Conservation (phyloP, 768 basidiomycete genomes). For the Leccinum subgranulosum region DNA sequence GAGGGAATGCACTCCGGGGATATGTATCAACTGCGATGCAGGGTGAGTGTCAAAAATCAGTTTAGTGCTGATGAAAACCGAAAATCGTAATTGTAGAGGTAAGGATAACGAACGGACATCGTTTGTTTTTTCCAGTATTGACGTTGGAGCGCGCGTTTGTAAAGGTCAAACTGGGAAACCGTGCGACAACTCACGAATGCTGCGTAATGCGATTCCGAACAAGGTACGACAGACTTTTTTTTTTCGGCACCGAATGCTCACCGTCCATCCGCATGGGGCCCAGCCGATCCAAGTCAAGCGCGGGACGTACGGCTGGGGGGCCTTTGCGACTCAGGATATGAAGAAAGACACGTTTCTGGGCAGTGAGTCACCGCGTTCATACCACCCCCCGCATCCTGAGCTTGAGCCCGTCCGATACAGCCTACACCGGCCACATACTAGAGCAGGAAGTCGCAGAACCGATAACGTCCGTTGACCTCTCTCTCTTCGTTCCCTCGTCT, state of each 20-base stretch:
- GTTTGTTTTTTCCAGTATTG: not conserved
- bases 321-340: slow-evolving; percentile 37
- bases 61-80: too few relatives aligned
- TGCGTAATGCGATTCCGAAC: slow-evolving; percentile 6
- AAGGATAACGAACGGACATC: not conserved
- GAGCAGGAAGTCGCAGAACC: slow-evolving; percentile 7
- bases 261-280: not conserved
- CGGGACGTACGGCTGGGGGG: slow-evolving; percentile 42
- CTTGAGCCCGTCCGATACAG: slow-evolving; percentile 20
- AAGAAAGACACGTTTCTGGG: slow-evolving; percentile 28
- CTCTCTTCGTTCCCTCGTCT: not conserved
- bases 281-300: slow-evolving; percentile 37
- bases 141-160: not conserved
- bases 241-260: not conserved
- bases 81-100: slow-evolving; percentile 19
- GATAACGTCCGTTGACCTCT: not conserved
- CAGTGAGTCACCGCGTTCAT: slow-evolving; percentile 15
- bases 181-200: slow-evolving; percentile 32
- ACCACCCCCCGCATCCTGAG: too few relatives aligned
- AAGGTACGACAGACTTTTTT: slow-evolving; percentile 17
- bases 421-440: slow-evolving; percentile 38
- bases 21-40: slow-evolving; percentile 45
- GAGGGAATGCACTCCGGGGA: slow-evolving; percentile 54
- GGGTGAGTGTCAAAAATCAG: slow-evolving; percentile 26
- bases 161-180: slow-evolving; percentile 18